phyloP scores from a whole-genome alignment of 352 stramenopile species.

The Blastocystis sp. region DNA sequence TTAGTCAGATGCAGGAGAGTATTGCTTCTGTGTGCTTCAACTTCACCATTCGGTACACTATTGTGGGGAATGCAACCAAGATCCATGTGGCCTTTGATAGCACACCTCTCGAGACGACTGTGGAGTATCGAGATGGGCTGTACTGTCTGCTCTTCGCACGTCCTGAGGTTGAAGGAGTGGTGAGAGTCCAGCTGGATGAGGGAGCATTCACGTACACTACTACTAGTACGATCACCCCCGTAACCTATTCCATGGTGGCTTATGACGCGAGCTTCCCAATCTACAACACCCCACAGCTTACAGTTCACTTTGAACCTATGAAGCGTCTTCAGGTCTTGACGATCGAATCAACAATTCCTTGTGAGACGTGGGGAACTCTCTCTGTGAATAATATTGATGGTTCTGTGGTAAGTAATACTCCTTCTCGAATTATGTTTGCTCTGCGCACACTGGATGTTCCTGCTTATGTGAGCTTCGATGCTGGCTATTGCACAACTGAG shows the following conservation, averaged over 20 bases:
- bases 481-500: background rate
- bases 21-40: background rate
- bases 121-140: background rate
- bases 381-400: background rate
- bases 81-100: background rate
- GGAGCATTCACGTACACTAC: background rate
- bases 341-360: background rate
- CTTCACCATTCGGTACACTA: background rate
- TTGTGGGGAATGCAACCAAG: background rate
- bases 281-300: background rate
- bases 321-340: background rate
- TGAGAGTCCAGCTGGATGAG: slow-evolving; percentile 6
- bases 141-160: background rate
- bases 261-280: background rate
- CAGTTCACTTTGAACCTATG: background rate
- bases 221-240: background rate
- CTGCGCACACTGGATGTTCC: background rate
- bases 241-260: background rate
- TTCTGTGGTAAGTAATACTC: background rate
- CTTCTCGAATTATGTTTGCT: background rate
- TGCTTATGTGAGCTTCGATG: background rate
- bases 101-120: background rate
- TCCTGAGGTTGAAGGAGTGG: background rate
- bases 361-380: background rate
- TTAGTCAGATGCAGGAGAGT: background rate